Percentiles rank a stretch among this genome's conserved stretches.
These are phyloP conservation scores for Daldinia eschscholtzii DNA, from an alignment of 2,329 filamentous ascomycete genomes.

Conservation along the genomic window DNA sequence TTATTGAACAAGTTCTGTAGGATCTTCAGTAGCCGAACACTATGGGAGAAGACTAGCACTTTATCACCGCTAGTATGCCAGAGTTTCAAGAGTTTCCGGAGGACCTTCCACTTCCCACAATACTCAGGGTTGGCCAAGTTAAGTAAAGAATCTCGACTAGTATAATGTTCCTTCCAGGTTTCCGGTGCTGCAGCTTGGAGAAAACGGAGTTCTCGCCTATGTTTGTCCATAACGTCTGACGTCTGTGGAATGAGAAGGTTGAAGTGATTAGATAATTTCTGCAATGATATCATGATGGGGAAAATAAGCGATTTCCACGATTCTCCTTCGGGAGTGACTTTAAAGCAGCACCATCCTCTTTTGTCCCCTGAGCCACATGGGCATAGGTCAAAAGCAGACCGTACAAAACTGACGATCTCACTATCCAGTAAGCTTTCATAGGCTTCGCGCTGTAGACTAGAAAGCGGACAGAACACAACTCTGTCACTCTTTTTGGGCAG, in stretches of 20 bases:
- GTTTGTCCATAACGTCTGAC: conserved; percentile 76
- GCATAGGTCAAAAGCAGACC: conserved; percentile 75
- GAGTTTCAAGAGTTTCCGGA: conserved; percentile 86
- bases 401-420: conserved; percentile 76
- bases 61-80: conserved; percentile 95
- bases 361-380: conserved; percentile 76
- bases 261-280: conserved; percentile 94
- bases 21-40: conserved; percentile 85
- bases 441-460: conserved; percentile 81
- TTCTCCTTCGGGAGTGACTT: conserved; percentile 69
- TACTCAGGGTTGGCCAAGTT: conserved; percentile 89
- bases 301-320: conserved; percentile 86
- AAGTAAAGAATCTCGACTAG: conserved; percentile 80
- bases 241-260: conserved; percentile 81
- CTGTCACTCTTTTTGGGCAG: conserved; percentile 94
- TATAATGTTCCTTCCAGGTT: conserved; percentile 79
- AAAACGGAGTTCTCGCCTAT: conserved; percentile 79
- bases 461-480: conserved; percentile 95
- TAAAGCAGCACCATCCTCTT: conserved; percentile 84
- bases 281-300: conserved; percentile 82
- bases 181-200: conserved; percentile 81
- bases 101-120: conserved; percentile 95
- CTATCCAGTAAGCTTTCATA: conserved; percentile 87
- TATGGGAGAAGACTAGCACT: conserved; percentile 94
- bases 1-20: conserved; percentile 87